phyloP scores from a whole-genome alignment of 2,329 filamentous ascomycete species.

The Lachnellula hyalina region DNA sequence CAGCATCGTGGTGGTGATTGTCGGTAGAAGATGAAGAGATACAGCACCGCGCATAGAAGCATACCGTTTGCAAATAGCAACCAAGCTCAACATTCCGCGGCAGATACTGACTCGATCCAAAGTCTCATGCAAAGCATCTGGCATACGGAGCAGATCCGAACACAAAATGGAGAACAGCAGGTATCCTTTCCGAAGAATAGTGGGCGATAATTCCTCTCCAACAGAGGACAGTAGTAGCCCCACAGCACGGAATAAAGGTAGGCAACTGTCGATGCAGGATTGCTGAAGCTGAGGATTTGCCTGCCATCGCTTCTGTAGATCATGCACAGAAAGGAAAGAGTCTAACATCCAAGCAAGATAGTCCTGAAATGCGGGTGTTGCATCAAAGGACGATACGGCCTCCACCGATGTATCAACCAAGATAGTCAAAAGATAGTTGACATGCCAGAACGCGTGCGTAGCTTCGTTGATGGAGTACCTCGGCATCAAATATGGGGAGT shows the following conservation, averaged over 20 bases:
- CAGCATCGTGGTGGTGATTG: slow-evolving; percentile 10
- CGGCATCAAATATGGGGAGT: not conserved
- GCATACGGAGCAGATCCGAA: slow-evolving; percentile 21
- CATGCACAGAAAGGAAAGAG: slow-evolving; percentile 22
- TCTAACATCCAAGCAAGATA: slow-evolving; percentile 31
- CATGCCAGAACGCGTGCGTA: slow-evolving; percentile 24
- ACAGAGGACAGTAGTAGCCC: slow-evolving; percentile 21
- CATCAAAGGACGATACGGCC: slow-evolving; percentile 21
- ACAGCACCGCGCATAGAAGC: slow-evolving; percentile 19
- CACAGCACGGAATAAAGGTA: slow-evolving; percentile 17
- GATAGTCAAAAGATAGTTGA: slow-evolving; percentile 24
- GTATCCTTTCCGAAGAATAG: slow-evolving; percentile 30
- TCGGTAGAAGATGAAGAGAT: slow-evolving; percentile 22
- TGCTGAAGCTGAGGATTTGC: slow-evolving; percentile 9
- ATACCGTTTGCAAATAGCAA: slow-evolving; percentile 19
- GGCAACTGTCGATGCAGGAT: slow-evolving; percentile 4
- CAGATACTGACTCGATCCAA: not conserved
- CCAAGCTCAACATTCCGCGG: slow-evolving; percentile 6
- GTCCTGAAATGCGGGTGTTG: slow-evolving; percentile 29
- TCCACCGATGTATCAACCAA: slow-evolving; percentile 26
- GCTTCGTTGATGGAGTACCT: slow-evolving; percentile 22
- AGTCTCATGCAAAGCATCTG: slow-evolving; percentile 12
- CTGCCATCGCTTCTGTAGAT: slow-evolving; percentile 20
- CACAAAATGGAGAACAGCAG: slow-evolving; percentile 24
- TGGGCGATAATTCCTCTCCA: slow-evolving; percentile 11